These are phyloP conservation scores for Osmozyma mogii DNA, from an alignment of 805 yeast species.

Conservation along the genomic window DNA sequence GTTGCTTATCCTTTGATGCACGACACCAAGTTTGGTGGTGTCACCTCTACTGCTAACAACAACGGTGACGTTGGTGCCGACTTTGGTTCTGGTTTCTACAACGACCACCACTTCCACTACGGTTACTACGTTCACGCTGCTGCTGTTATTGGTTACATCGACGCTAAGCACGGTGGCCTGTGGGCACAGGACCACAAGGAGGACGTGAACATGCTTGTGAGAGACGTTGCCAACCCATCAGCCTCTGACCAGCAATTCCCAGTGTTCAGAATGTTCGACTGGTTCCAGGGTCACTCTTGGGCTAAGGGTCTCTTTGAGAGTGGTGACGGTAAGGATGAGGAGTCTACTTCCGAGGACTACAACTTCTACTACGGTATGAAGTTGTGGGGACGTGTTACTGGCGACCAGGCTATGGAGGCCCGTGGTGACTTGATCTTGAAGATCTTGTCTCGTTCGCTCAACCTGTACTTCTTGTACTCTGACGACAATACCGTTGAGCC, in stretches of 20 bases:
- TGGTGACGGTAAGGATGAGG: slow-evolving; percentile 67
- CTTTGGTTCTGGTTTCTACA: slow-evolving; percentile 70
- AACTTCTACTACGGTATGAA: slow-evolving; percentile 63
- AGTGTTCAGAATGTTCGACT: slow-evolving; percentile 57
- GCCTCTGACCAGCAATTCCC: slow-evolving; percentile 50
- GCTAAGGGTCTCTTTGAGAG: slow-evolving; percentile 59
- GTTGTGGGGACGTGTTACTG: slow-evolving; percentile 56
- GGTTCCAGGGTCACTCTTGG: slow-evolving; percentile 70
- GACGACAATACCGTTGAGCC: slow-evolving; percentile 43
- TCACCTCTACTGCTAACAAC: slow-evolving; percentile 45
- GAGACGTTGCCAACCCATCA: slow-evolving; percentile 65
- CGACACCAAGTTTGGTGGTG: slow-evolving; percentile 49
- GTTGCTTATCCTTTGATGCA: slow-evolving; percentile 45
- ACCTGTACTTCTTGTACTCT: slow-evolving; percentile 43
- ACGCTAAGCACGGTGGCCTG: slow-evolving; percentile 47
- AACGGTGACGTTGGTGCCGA: slow-evolving; percentile 41
- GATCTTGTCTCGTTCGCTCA: slow-evolving; percentile 47
- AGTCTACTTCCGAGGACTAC: slow-evolving; percentile 64
- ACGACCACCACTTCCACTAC: slow-evolving; percentile 85
- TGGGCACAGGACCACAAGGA: slow-evolving; percentile 43
- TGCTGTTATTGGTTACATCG: slow-evolving; percentile 66
- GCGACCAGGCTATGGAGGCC: slow-evolving; percentile 43
- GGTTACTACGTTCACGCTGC: slow-evolving; percentile 82
- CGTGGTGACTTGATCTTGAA: slow-evolving; percentile 55
- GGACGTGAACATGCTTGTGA: slow-evolving; percentile 53